A percentile compares a stretch with the other conserved stretches of the same genome.
Evolutionary conservation across 176 grass and related monocot genomes (phyloP).

Genomic region (Pharus latifolius): DNA sequence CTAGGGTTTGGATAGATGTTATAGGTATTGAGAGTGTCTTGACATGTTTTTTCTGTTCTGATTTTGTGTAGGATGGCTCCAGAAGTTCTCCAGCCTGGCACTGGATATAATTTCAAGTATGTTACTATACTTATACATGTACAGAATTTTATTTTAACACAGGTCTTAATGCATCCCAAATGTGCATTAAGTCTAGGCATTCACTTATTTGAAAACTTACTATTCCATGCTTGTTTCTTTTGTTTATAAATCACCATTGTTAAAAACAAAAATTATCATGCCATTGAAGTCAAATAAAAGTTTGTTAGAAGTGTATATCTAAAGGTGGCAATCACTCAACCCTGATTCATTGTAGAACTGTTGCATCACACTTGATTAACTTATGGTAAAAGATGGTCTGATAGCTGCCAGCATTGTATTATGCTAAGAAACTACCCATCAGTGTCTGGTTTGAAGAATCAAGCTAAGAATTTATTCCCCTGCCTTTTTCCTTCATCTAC

Average conservation of each 20-base stretch:
- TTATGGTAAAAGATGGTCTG: not conserved
- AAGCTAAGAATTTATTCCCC: too few species aligned
- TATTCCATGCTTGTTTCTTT: not conserved
- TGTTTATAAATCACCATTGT: not conserved
- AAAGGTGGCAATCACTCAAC: not conserved
- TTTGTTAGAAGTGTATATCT: slow-evolving; percentile 1
- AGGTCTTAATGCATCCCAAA: not conserved
- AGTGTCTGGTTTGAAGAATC: too few species aligned
- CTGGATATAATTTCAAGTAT: slow-evolving; percentile 99
- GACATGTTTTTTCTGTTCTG: not conserved
- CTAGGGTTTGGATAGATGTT: not conserved
- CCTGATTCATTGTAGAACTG: not conserved
- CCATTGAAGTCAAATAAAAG: not conserved
- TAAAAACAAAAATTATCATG: not conserved
- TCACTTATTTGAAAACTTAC: not conserved
- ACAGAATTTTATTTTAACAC: not conserved
- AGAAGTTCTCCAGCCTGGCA: slow-evolving; percentile 90
- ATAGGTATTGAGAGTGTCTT: slow-evolving; percentile 1
- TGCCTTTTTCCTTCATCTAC: too few species aligned
- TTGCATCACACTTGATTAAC: not conserved
- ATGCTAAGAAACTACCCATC: too few species aligned
- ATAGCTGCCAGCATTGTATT: too few species aligned
- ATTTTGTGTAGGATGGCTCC: slow-evolving; percentile 91
- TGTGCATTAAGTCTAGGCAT: not conserved
- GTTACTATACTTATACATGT: slow-evolving; percentile 18